These are phyloP conservation scores for Colletotrichum euphorbiae DNA, from an alignment of 2,329 filamentous ascomycete species.

Conservation along the genomic window DNA sequence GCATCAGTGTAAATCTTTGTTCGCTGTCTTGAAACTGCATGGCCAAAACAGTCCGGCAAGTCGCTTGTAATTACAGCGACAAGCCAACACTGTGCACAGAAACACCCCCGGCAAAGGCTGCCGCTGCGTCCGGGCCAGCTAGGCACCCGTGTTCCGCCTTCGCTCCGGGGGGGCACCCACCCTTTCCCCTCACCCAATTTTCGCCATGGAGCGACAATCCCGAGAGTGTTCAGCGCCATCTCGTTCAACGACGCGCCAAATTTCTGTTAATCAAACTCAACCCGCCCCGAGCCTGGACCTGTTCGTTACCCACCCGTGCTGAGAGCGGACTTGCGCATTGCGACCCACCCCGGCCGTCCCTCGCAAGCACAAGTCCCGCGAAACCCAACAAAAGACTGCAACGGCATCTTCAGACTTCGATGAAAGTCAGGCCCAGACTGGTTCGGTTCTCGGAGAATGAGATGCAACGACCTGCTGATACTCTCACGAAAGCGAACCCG, in stretches of 20 bases:
- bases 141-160: slow-evolving; percentile 31
- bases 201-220: slow-evolving; percentile 27
- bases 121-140: slow-evolving; percentile 22
- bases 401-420: neutral
- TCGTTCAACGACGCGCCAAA: slow-evolving; percentile 35
- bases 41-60: neutral
- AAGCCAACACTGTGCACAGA: slow-evolving; percentile 11
- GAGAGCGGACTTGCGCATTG: slow-evolving; percentile 20
- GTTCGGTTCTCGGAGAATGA: neutral
- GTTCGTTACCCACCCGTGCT: slow-evolving; percentile 32
- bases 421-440: neutral
- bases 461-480: slow-evolving; percentile 1
- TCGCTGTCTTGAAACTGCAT: slow-evolving; percentile 9
- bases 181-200: slow-evolving; percentile 21
- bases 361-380: slow-evolving; percentile 8
- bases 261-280: slow-evolving; percentile 36
- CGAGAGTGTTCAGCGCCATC: slow-evolving; percentile 31
- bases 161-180: slow-evolving; percentile 25
- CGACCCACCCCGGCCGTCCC: slow-evolving; percentile 35
- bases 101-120: slow-evolving; percentile 19
- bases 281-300: slow-evolving; percentile 26
- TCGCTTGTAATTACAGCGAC: neutral
- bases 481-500: neutral
- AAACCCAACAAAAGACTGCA: neutral
- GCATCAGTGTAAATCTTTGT: neutral